A percentile compares a stretch with the other conserved stretches of the same genome.
These are phyloP conservation scores for Penicillium pulvis DNA, from an alignment of 495 filamentous ascomycete genomes.

Conservation along the genomic window DNA sequence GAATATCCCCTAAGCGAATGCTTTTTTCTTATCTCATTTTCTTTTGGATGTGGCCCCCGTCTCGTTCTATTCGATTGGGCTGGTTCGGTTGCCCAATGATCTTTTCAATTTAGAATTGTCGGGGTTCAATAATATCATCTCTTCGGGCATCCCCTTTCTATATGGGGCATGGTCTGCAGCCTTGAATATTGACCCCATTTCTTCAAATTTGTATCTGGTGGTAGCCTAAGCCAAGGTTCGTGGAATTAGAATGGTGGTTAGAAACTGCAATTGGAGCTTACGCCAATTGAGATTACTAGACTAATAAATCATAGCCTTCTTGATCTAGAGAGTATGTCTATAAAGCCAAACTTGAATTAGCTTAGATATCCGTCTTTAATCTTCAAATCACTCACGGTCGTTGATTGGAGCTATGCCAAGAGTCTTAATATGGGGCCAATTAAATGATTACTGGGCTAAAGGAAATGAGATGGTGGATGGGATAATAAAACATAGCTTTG, in stretches of 20 bases:
- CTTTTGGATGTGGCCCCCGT: not conserved
- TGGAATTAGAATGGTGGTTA: not conserved
- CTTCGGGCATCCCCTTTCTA: not conserved
- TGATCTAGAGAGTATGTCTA: not conserved
- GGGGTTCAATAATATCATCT: not conserved
- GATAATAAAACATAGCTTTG: not conserved
- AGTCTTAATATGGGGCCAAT: too few species aligned
- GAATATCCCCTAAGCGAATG: slow-evolving; percentile 4
- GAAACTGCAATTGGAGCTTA: not conserved
- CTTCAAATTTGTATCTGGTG: not conserved
- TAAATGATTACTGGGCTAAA: not conserved
- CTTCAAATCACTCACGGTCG: too few species aligned
- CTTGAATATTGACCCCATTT: not conserved
- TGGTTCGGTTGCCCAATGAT: not conserved
- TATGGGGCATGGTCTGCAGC: not conserved
- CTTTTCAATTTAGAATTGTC: not conserved
- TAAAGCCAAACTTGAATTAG: too few species aligned
- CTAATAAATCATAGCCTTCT: not conserved
- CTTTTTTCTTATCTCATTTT: not conserved
- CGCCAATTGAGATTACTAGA: not conserved
- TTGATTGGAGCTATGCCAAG: too few species aligned
- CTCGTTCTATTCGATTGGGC: not conserved
- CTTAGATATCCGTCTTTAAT: too few species aligned
- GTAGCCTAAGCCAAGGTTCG: not conserved
- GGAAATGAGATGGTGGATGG: not conserved